A percentile compares a stretch with the other conserved stretches of the same genome.
Conservation (phyloP, 345 rosid species). For the Physaria fendleri region DNA sequence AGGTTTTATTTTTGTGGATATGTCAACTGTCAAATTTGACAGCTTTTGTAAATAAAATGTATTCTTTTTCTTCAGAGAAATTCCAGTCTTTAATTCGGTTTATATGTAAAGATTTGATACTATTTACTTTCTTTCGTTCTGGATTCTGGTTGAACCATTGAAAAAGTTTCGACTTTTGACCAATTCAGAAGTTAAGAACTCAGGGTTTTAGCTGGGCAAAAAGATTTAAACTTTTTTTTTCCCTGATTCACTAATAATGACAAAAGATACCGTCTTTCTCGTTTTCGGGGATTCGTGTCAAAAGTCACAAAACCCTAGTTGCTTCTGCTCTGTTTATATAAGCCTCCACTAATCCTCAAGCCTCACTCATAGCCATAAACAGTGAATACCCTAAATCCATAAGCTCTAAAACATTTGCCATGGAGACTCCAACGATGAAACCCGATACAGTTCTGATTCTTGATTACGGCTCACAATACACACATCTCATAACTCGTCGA, state of each 20-base stretch:
- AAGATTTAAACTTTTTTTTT: constrained; percentile 1
- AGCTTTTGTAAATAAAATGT: constrained; percentile 7
- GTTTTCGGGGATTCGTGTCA: no score
- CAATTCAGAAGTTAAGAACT: not conserved
- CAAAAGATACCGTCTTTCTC: constrained; percentile 19
- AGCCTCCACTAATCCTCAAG: constrained; percentile 26
- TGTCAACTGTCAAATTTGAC: not conserved
- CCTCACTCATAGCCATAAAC: constrained; percentile 3
- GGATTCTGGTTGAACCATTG: not conserved
- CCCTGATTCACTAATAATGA: not conserved
- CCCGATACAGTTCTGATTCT: constrained; percentile 81
- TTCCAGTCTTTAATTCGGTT: no score
- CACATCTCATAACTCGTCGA: constrained; percentile 90
- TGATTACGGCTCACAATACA: constrained; percentile 88
- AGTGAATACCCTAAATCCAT: not conserved
- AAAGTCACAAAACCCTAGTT: constrained; percentile 23
- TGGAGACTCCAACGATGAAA: constrained; percentile 42
- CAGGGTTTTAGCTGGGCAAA: constrained; percentile 22
- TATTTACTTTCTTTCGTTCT: not conserved
- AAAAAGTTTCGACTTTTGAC: not conserved
- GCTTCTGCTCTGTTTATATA: constrained; percentile 11
- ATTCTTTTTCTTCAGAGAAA: not conserved
- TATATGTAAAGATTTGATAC: not conserved
- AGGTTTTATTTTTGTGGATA: not conserved
- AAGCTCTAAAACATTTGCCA: constrained; percentile 12